Conservation (phyloP, 768 basidiomycete genomes). For the Termitomyces sp. region DNA sequence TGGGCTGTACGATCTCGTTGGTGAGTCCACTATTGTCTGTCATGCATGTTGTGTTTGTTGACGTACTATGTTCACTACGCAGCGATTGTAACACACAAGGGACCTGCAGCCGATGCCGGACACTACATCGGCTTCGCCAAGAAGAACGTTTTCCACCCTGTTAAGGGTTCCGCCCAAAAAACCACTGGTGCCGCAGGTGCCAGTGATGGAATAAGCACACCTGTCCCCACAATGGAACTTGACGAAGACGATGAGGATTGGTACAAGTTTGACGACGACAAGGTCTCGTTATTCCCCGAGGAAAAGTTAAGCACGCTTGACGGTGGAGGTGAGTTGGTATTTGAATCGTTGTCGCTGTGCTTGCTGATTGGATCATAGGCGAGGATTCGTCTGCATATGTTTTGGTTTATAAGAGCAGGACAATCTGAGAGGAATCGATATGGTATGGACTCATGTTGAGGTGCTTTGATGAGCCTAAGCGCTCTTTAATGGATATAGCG, state of each 20-base stretch:
- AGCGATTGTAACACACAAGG: conserved; percentile 98
- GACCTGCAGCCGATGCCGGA: conserved; percentile 88
- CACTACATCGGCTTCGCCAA: conserved; percentile 94
- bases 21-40: conserved; percentile 27
- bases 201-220: conserved; percentile 8
- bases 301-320: conserved; percentile 83
- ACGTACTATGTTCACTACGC: neutral
- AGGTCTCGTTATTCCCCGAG: conserved; percentile 78
- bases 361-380: conserved; percentile 21
- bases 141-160: conserved; percentile 60
- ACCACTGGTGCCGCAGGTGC: conserved; percentile 14
- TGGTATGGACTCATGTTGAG: neutral
- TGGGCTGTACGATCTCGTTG: conserved; percentile 88
- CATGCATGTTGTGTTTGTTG: neutral
- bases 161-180: conserved; percentile 17
- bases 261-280: conserved; percentile 98
- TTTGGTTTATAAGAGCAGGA: conserved; percentile 72
- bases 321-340: conserved; percentile 60
- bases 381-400: conserved; percentile 91
- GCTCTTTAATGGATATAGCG: neutral
- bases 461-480: neutral
- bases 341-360: neutral
- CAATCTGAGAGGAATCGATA: conserved; percentile 4
- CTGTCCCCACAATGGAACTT: conserved; percentile 25
- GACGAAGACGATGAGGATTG: conserved; percentile 75